These are phyloP conservation scores for Diplodia sapinea DNA, from an alignment of 2,329 filamentous ascomycete species.

Conservation along the genomic window DNA sequence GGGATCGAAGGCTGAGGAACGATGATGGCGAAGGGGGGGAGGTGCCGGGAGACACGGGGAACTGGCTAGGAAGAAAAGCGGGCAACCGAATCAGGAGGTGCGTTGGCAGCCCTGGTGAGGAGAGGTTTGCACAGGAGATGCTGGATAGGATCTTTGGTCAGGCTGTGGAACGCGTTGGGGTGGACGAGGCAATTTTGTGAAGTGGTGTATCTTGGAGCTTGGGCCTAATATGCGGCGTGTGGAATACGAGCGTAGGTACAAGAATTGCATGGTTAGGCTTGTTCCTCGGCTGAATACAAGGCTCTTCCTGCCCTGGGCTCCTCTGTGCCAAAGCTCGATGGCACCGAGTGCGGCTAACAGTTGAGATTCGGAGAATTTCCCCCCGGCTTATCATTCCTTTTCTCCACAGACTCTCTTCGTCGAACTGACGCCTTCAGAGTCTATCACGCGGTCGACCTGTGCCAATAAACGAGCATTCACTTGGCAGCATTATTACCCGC, in stretches of 20 bases:
- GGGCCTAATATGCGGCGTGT: not conserved
- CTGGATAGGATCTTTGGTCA: slow-evolving; percentile 66
- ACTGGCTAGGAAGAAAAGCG: slow-evolving; percentile 75
- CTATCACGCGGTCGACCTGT: too few species aligned
- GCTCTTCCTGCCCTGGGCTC: not conserved
- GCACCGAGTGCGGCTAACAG: too few species aligned
- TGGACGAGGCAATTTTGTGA: not conserved
- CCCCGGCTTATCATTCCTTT: too few species aligned
- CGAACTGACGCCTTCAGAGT: too few species aligned
- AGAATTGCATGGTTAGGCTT: slow-evolving; percentile 9
- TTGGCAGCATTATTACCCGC: slow-evolving; percentile 20
- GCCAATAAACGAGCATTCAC: not conserved
- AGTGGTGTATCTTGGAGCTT: not conserved
- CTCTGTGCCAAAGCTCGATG: too few species aligned
- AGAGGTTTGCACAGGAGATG: slow-evolving; percentile 69
- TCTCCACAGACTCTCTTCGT: too few species aligned
- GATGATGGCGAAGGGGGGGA: slow-evolving; percentile 48
- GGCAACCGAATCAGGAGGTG: slow-evolving; percentile 84
- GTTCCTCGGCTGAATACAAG: not conserved
- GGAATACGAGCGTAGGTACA: slow-evolving; percentile 10
- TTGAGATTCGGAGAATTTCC: too few species aligned
- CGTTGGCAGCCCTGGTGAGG: slow-evolving; percentile 69
- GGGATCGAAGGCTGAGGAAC: slow-evolving; percentile 61
- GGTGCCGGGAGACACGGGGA: slow-evolving; percentile 71
- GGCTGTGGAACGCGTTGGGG: too few species aligned